These are phyloP conservation scores for Populus trichocarpa DNA, from an alignment of 441 rosid genomes.

Conservation along the genomic window DNA sequence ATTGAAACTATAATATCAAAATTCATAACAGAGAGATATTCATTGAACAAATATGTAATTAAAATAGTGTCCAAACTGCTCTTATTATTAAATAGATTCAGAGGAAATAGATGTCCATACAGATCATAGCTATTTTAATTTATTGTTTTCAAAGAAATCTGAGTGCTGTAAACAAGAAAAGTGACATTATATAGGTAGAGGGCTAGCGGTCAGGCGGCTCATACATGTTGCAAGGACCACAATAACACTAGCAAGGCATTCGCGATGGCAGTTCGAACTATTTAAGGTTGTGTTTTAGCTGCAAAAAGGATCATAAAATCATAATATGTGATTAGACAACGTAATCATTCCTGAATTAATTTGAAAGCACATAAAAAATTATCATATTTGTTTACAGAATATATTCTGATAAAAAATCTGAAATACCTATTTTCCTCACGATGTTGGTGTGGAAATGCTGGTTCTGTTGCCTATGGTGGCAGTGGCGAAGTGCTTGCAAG, in stretches of 20 bases:
- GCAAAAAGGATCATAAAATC: background rate
- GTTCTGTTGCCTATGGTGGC: background rate
- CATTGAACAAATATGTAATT: background rate
- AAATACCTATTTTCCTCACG: no score
- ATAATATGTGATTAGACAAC: background rate
- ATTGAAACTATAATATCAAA: no score
- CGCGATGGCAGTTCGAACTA: background rate
- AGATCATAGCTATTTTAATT: background rate
- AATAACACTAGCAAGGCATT: no score
- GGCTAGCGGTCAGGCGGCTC: background rate
- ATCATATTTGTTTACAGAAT: background rate
- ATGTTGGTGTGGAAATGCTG: no score
- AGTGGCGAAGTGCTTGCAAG: background rate
- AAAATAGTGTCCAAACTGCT: background rate
- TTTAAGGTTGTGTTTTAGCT: background rate
- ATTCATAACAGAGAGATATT: no score
- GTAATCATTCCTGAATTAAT: background rate
- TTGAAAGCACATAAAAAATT: background rate
- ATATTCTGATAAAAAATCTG: no score
- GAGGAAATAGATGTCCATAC: background rate
- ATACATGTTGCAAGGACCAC: background rate
- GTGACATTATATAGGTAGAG: background rate
- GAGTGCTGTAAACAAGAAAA: background rate
- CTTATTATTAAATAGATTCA: no score
- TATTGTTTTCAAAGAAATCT: background rate